Percentiles rank a stretch among this genome's conserved stretches.
Evolutionary conservation across 106 monocot genomes (phyloP).

Genomic region (Dioscorea dumetorum): DNA sequence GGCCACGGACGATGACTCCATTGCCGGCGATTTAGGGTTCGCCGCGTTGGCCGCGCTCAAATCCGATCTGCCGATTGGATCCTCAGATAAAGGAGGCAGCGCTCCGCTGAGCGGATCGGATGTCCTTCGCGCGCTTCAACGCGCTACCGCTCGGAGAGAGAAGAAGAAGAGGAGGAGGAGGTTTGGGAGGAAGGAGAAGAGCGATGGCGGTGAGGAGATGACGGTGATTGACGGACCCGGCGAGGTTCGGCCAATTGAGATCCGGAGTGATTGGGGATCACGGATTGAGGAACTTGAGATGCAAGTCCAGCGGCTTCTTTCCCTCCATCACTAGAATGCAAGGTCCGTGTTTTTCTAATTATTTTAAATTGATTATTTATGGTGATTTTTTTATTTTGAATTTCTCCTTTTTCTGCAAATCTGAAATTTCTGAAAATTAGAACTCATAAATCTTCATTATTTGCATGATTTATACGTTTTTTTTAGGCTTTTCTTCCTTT

Average conservation of each 20-base stretch:
- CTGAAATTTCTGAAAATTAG: too few relatives aligned
- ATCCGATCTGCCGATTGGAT: neutral
- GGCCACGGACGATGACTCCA: neutral
- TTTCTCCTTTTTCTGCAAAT: too few relatives aligned
- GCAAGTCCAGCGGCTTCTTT: neutral
- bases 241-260: conserved; percentile 13
- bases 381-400: too few relatives aligned
- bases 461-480: too few relatives aligned
- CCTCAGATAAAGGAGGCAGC: neutral
- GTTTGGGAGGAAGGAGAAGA: neutral
- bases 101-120: conserved; percentile 11
- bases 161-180: neutral
- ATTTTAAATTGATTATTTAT: too few relatives aligned
- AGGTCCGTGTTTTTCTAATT: too few relatives aligned
- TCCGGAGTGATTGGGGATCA: conserved; percentile 6
- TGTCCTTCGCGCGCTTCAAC: conserved; percentile 18
- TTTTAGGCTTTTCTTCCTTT: too few relatives aligned
- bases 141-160: conserved; percentile 5
- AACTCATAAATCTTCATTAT: too few relatives aligned
- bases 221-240: neutral
- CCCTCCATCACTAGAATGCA: too few relatives aligned
- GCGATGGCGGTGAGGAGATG: neutral
- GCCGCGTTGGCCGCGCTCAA: neutral
- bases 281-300: conserved; percentile 13
- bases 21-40: neutral